Percentiles rank a stretch among this genome's conserved stretches.
phyloP scores from a whole-genome alignment of 176 grass and related monocot species.

The Panicum miliaceum region DNA sequence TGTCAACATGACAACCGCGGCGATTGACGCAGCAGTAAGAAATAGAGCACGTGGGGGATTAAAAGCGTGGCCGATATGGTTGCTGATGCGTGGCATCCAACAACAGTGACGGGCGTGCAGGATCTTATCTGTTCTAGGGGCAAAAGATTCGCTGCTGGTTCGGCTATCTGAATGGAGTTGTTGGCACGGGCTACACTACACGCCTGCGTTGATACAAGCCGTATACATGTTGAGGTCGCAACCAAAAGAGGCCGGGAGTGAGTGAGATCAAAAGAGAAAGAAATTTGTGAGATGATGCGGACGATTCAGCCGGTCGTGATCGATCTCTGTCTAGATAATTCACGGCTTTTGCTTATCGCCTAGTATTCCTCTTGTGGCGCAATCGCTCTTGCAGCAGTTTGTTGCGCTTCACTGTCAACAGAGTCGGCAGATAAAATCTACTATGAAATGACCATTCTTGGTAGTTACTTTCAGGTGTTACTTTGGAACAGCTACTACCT shows the following conservation, averaged over 20 bases:
- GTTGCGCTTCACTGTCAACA: slow-evolving; percentile 18
- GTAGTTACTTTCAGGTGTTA: neutral
- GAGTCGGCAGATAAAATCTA: neutral
- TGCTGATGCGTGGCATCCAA: slow-evolving; percentile 45
- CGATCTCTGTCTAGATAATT: neutral
- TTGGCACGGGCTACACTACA: slow-evolving; percentile 18
- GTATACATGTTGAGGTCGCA: neutral
- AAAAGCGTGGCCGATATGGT: slow-evolving; percentile 11
- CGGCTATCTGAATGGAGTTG: neutral
- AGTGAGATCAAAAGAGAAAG: neutral
- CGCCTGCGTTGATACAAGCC: neutral
- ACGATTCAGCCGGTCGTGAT: neutral
- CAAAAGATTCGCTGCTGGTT: slow-evolving; percentile 26
- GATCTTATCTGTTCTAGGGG: slow-evolving; percentile 43
- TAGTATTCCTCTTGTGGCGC: neutral
- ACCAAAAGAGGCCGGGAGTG: neutral
- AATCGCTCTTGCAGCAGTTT: neutral
- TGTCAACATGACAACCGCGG: slow-evolving; percentile 26
- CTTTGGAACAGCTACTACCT: too few relatives aligned
- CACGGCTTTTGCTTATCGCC: neutral
- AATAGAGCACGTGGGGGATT: slow-evolving; percentile 40
- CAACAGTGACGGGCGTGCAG: slow-evolving; percentile 31
- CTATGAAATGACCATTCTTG: neutral
- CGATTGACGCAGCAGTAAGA: slow-evolving; percentile 32
- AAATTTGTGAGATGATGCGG: neutral